Conservation (phyloP, 345 rosid species). For the Noccaea caerulescens region DNA sequence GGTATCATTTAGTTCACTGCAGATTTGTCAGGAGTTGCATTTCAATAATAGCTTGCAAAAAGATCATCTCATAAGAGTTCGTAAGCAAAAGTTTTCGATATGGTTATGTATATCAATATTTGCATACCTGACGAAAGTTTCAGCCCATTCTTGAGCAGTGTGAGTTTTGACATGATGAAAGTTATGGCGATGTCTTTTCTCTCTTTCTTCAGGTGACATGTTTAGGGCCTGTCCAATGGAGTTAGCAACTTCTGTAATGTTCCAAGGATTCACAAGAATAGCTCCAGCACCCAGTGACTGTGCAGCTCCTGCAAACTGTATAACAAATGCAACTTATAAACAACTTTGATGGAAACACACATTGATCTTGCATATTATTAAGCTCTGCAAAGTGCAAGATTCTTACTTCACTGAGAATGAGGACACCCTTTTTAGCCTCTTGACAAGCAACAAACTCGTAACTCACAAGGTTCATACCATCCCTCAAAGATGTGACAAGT, state of each 20-base stretch:
- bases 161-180: constrained; percentile 78
- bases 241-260: constrained; percentile 97
- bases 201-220: constrained; percentile 86
- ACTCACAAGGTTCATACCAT: constrained; percentile 99
- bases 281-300: constrained; percentile 99
- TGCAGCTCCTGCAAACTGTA: constrained; percentile 99
- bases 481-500: constrained; percentile 96
- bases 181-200: constrained; percentile 86
- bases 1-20: constrained; percentile 95
- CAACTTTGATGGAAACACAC: background rate
- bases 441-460: constrained; percentile 99
- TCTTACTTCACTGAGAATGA: constrained; percentile 97
- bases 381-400: constrained; percentile 25
- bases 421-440: constrained; percentile 95
- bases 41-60: constrained; percentile 27
- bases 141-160: constrained; percentile 99
- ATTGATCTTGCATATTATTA: background rate
- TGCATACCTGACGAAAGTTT: constrained; percentile 88
- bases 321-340: constrained; percentile 25
- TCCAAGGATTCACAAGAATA: constrained; percentile 98
- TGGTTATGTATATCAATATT: background rate
- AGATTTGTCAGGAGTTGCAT: constrained; percentile 33
- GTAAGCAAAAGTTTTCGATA: background rate
- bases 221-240: constrained; percentile 84
- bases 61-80: constrained; percentile 1